These are phyloP conservation scores for Diplodia sapinea DNA, from an alignment of 2,329 filamentous ascomycete genomes.

Conservation along the genomic window DNA sequence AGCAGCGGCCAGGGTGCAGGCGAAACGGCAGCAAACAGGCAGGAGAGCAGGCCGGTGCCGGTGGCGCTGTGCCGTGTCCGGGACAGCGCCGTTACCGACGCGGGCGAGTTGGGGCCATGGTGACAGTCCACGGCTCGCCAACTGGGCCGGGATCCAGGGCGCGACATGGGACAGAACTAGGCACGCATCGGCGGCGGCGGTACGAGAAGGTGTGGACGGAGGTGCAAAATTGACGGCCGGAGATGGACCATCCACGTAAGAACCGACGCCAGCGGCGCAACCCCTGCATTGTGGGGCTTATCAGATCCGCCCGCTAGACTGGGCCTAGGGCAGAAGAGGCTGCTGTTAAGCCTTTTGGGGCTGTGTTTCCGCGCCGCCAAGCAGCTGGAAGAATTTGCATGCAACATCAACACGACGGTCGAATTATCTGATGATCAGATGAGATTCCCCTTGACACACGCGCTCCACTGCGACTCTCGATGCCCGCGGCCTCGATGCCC, in stretches of 20 bases:
- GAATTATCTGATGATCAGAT: slow-evolving; percentile 32
- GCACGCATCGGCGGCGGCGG: slow-evolving; percentile 16
- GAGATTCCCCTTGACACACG: slow-evolving; percentile 29
- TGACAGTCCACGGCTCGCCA: slow-evolving; percentile 9
- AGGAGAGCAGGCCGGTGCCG: slow-evolving; percentile 4
- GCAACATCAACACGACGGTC: slow-evolving; percentile 4
- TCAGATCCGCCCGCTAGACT: slow-evolving; percentile 28
- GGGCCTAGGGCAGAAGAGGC: slow-evolving; percentile 26
- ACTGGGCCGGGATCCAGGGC: not conserved
- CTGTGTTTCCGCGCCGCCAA: slow-evolving; percentile 6
- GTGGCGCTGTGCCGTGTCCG: slow-evolving; percentile 7
- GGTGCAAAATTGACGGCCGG: not conserved
- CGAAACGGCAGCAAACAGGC: not conserved
- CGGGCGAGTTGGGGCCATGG: slow-evolving; percentile 7
- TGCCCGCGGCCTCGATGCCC: slow-evolving; percentile 10
- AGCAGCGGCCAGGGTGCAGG: slow-evolving; percentile 6
- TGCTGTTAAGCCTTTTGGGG: slow-evolving; percentile 26
- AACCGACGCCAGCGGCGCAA: not conserved
- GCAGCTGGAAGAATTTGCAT: slow-evolving; percentile 17
- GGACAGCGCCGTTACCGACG: slow-evolving; percentile 8
- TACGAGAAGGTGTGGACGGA: not conserved
- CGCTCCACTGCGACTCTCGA: not conserved
- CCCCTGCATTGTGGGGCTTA: slow-evolving; percentile 29
- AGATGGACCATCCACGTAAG: slow-evolving; percentile 18
- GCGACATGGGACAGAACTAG: not conserved